These are phyloP conservation scores for Talaromyces islandicus DNA, from an alignment of 2,329 filamentous ascomycete species.

Conservation along the genomic window DNA sequence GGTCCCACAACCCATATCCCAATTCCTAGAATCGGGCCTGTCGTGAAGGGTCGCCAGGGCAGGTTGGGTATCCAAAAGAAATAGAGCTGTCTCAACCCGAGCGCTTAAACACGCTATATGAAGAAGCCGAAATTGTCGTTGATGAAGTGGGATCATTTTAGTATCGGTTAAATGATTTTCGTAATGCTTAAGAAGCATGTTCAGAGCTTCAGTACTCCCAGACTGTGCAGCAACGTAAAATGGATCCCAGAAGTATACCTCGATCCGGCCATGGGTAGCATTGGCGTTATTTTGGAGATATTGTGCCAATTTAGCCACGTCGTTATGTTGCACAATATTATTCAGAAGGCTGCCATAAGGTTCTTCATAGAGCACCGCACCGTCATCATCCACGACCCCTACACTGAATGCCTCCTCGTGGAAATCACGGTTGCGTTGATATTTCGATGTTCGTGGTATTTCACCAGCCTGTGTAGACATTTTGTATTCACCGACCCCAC, in stretches of 20 bases:
- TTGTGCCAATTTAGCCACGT: background rate
- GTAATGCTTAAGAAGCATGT: conserved; percentile 4
- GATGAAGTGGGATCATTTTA: conserved; percentile 1
- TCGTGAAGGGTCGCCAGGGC: conserved; percentile 1
- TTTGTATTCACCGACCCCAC: background rate
- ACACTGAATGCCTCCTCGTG: background rate
- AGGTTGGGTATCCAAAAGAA: conserved; percentile 5
- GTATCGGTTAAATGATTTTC: conserved; percentile 2
- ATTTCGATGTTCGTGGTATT: background rate
- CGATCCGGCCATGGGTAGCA: background rate
- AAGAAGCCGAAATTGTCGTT: background rate
- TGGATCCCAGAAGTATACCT: conserved; percentile 7
- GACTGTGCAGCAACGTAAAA: conserved; percentile 4
- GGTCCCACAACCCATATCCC: background rate
- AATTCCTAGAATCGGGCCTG: background rate
- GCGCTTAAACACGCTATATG: conserved; percentile 3
- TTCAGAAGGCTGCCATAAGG: conserved; percentile 1
- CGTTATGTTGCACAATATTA: background rate
- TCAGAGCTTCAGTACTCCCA: conserved; percentile 7
- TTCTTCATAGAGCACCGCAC: conserved; percentile 5
- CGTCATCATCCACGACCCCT: background rate
- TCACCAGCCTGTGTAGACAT: background rate
- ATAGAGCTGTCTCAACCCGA: conserved; percentile 2
- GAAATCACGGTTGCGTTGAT: background rate
- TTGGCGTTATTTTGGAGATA: background rate